Evolutionary conservation across 2,329 filamentous ascomycete species (phyloP), one percentile per base, ranked within the genome.

Genomic region (Septoria linicola): DNA sequence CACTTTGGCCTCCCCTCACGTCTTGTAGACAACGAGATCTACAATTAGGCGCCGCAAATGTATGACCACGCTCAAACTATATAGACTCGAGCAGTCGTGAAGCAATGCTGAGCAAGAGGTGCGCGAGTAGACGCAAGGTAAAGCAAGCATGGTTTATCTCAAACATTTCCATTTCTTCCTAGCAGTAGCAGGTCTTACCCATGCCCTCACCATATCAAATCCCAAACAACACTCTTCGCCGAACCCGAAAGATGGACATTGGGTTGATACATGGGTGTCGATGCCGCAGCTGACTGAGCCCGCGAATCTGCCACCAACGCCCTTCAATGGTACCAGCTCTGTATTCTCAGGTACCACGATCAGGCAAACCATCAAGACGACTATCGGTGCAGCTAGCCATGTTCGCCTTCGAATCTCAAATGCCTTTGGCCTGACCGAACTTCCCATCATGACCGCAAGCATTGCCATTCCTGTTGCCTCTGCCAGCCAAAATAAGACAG

Each of bases 241-340:
- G 20, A 43, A 55, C 31, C 56, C 58, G 11, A 49, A 31, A 8
- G 31, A 59, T 30, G 63, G 73, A 40, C 76, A 80, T 55, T 85
- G 82, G 82, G 74, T 84, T 11, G 77, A 79, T 55, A 81, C 79
- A 1, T 87, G 83, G 83, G 78, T 80, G 0, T 74, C 80, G 2
- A 85, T 85, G 82, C 82, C 82, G 0, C 82, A 86, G 63, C 69
- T 84, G 34, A 81, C 81, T 1, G 83, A 87, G 61, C 76, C 75
- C 8, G 72, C 69, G 40, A 87, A 86, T 57, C 72, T 87, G 16
- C 83, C 83, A 8, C 78, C 79, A 0, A 65, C 75, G 2, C 80
- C 81, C 35, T 87, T 82, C 62, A 82, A 82, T 63, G 70, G 72
- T 53, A 75, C 73, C 1, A 70, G 72, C 5, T 39, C 44, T 10